These are phyloP conservation scores for Starmera quercuum DNA, from an alignment of 805 yeast genomes.

Conservation along the genomic window DNA sequence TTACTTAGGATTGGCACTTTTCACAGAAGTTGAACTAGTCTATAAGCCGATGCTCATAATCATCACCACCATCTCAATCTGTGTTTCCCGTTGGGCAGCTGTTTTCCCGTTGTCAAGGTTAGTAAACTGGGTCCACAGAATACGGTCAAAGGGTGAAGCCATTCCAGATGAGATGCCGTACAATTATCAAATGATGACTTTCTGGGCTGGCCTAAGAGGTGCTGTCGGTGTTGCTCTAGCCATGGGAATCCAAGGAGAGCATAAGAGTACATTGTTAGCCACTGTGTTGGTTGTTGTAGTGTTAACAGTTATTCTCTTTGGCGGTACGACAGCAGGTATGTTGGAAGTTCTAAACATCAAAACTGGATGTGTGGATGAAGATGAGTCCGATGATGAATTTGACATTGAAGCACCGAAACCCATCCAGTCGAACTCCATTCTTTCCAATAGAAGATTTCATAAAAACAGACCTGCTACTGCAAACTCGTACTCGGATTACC, in stretches of 20 bases:
- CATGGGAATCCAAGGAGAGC: conserved; percentile 93
- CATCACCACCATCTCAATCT: conserved; percentile 81
- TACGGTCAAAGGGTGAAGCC: conserved; percentile 43
- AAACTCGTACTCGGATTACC: conserved; percentile 22
- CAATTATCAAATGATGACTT: conserved; percentile 96
- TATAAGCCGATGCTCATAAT: conserved; percentile 91
- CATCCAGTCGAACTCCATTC: conserved; percentile 8
- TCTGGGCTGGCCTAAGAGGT: conserved; percentile 99
- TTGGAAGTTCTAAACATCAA: conserved; percentile 88
- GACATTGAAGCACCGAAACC: conserved; percentile 70
- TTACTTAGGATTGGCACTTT: conserved; percentile 85
- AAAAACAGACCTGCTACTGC: background rate
- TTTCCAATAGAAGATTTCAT: conserved; percentile 12
- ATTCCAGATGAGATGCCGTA: conserved; percentile 87
- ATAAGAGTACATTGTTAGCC: conserved; percentile 80
- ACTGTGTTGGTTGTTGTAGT: conserved; percentile 96
- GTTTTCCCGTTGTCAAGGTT: conserved; percentile 88
- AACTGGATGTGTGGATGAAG: conserved; percentile 82
- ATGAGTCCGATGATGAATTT: conserved; percentile 87
- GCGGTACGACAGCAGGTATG: conserved; percentile 99
- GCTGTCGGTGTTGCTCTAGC: conserved; percentile 99
- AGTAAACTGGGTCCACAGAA: conserved; percentile 69
- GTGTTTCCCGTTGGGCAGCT: conserved; percentile 95
- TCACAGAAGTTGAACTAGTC: conserved; percentile 92
- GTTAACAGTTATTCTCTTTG: conserved; percentile 89